phyloP scores from a whole-genome alignment of 78 protist species.

The slime mould (Dictyostelium discoideum) region DNA sequence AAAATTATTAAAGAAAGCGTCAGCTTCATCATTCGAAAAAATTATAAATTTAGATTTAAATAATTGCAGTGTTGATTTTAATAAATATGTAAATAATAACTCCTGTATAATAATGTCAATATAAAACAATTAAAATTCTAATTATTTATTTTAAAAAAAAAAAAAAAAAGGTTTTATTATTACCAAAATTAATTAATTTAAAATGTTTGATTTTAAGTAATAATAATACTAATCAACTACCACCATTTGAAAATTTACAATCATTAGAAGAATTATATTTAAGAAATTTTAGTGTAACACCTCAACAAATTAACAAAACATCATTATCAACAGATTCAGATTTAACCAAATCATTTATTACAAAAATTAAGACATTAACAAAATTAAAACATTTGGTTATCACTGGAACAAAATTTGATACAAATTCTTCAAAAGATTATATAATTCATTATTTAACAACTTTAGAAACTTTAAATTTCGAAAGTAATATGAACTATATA shows the following conservation, averaged over 20 bases:
- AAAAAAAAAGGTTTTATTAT: not conserved
- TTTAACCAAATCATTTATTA: not conserved
- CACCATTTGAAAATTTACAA: not conserved
- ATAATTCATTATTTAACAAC: not conserved
- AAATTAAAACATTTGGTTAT: not conserved
- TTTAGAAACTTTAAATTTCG: constrained; percentile 7
- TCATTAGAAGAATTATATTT: not conserved
- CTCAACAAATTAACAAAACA: not conserved
- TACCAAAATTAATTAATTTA: not conserved
- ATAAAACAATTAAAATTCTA: not conserved
- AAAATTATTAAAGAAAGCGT: not conserved
- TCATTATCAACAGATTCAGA: not conserved
- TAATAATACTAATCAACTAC: not conserved
- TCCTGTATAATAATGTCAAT: not conserved
- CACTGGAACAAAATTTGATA: not conserved
- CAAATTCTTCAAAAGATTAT: not conserved
- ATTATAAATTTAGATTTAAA: constrained; percentile 37
- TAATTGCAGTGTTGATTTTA: not conserved
- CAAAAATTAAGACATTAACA: not conserved
- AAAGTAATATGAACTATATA: not conserved
- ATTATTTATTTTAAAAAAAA: too few relatives aligned
- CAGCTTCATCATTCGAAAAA: not conserved
- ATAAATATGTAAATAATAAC: not conserved
- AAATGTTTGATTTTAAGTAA: constrained; percentile 17
- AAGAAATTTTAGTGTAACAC: not conserved